Base-by-base conservation (phyloP, 164 flowering plant species). In the Brasenia schreberi region DNA sequence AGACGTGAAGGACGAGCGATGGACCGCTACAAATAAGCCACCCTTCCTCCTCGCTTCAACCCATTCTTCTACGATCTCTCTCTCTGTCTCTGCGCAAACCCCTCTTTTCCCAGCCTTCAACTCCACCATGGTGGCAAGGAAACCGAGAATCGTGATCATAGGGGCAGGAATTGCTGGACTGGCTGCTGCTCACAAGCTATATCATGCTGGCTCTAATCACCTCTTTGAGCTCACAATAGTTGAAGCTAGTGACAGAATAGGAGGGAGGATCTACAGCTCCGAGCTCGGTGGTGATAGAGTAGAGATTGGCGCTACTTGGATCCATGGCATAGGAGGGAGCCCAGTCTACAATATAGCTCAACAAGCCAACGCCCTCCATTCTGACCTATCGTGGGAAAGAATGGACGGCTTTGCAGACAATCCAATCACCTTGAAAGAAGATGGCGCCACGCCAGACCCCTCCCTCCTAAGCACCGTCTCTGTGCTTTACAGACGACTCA, bases 261-360 rank as follows among this genome's bases (percentile, higher is more conserved):
- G 98, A 18, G 98, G 98, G 7, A 77, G 98, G 70, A 85, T 94
- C 67, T 82, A 76, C 75, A 85, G 89, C 19, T 72, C 85, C 0
- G 87, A 85, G 76, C 87, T 90, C 42, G 78, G 81, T 5, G 97
- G 93, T 5, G 89, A 86, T 73, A 66, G 80, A 62, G 75, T 94
- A 44, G 98, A 94, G 83, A 79, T 87, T 82, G 98, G 98, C 23
- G 98, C 98, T 5, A 91, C 98, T 1, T 94, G 97, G 96, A 94
- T 94, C 81, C 98, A 94, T 72, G 98, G 97, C 14, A 86, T 89
- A 70, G 87, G 82, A 1, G 94, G 90, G 18, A 94, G 95, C 78
- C 98, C 98, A 7, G 60, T 93, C 70, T 72, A 89, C 78, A 70
- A 82, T 67, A 89, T 93, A 43, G 96, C 96, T 23, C 69, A 77